phyloP scores from a whole-genome alignment of 768 basidiomycete genomes.

The Suillus subaureus region DNA sequence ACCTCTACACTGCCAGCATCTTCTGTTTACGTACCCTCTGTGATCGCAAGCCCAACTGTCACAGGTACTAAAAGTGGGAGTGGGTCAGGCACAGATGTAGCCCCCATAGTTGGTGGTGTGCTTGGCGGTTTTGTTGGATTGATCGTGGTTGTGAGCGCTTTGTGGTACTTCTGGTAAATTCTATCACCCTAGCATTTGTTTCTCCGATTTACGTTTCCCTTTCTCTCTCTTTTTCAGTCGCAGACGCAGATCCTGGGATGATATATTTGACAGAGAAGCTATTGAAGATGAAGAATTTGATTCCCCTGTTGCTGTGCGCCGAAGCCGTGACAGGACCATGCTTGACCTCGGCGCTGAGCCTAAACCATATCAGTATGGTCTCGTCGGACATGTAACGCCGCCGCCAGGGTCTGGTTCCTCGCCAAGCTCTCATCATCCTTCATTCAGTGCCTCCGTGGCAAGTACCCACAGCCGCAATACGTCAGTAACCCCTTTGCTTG shows the following conservation, averaged over 20 bases:
- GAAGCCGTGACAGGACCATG: constrained; percentile 28
- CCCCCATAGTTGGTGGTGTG: constrained; percentile 54
- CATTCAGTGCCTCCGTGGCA: constrained; percentile 12
- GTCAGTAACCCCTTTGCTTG: constrained; percentile 28
- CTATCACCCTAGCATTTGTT: constrained; percentile 10
- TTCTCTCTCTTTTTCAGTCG: constrained; percentile 35
- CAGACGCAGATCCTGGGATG: constrained; percentile 49
- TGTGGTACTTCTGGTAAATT: constrained; percentile 56
- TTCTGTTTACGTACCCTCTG: constrained; percentile 28
- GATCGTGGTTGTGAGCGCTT: constrained; percentile 42
- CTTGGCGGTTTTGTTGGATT: constrained; percentile 58
- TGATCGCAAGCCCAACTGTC: constrained; percentile 14
- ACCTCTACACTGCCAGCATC: constrained; percentile 39
- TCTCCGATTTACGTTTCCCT: constrained; percentile 12
- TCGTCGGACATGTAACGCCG: constrained; percentile 48
- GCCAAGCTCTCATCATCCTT: constrained; percentile 21
- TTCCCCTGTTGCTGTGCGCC: constrained; percentile 20
- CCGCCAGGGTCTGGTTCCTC: constrained; percentile 32
- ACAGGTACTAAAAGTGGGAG: constrained; percentile 17
- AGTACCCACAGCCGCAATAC: constrained; percentile 26
- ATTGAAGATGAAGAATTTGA: constrained; percentile 27
- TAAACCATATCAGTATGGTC: constrained; percentile 64
- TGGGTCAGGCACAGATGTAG: constrained; percentile 35
- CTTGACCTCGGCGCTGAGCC: constrained; percentile 41
- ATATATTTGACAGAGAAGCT: constrained; percentile 50